phyloP scores from a whole-genome alignment of 2,329 filamentous ascomycete genomes.

The Cladobotryum mycophilum region DNA sequence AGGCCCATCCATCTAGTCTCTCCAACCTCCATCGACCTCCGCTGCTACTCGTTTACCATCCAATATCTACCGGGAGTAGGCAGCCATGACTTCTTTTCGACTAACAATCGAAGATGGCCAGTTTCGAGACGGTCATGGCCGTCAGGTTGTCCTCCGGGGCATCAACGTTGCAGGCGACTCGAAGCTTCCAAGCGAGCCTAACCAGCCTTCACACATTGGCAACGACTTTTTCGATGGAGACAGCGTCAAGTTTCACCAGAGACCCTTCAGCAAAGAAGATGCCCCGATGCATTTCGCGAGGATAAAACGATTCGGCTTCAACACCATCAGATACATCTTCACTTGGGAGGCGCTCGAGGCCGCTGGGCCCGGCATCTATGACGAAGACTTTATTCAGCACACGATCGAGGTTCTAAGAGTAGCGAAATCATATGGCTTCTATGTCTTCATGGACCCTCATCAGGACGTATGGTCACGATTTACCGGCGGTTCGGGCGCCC shows the following conservation, averaged over 20 bases:
- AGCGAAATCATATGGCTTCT: slow-evolving; percentile 87
- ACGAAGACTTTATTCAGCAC: slow-evolving; percentile 87
- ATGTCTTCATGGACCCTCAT: slow-evolving; percentile 97
- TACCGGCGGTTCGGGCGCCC: slow-evolving; percentile 88
- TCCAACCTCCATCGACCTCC: background rate
- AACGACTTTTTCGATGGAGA: slow-evolving; percentile 90
- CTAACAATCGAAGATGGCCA: slow-evolving; percentile 78
- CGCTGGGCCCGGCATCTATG: slow-evolving; percentile 81
- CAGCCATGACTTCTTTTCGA: slow-evolving; percentile 63
- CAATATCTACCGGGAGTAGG: background rate
- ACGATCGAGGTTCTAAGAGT: slow-evolving; percentile 79
- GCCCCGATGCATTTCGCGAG: slow-evolving; percentile 81
- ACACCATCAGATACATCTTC: slow-evolving; percentile 92
- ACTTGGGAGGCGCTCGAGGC: slow-evolving; percentile 99
- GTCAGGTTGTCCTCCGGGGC: slow-evolving; percentile 82
- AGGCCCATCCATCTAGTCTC: background rate
- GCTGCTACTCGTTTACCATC: background rate
- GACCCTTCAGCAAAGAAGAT: slow-evolving; percentile 78
- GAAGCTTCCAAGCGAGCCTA: slow-evolving; percentile 77
- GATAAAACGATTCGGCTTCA: slow-evolving; percentile 85
- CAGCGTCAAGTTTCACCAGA: slow-evolving; percentile 77
- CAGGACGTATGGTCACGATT: slow-evolving; percentile 98
- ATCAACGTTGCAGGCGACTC: slow-evolving; percentile 91
- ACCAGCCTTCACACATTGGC: slow-evolving; percentile 71
- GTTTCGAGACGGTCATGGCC: slow-evolving; percentile 75